Percentiles rank a stretch among this genome's conserved stretches.
These are phyloP conservation scores for Citrus cavaleriei DNA, from an alignment of 345 rosid genomes.

Conservation along the genomic window DNA sequence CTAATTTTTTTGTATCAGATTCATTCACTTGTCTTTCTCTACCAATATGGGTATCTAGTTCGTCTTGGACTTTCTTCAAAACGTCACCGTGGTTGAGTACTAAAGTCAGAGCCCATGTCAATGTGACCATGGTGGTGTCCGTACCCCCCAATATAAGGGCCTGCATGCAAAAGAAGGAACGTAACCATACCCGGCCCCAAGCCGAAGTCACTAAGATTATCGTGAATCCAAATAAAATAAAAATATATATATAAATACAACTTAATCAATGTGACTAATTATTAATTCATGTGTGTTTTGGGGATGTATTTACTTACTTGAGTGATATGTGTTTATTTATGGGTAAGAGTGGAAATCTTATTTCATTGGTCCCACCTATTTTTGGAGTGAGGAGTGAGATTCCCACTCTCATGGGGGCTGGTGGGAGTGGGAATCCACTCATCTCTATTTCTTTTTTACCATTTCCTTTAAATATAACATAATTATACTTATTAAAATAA, in stretches of 20 bases:
- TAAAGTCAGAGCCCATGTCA: slow-evolving; percentile 42
- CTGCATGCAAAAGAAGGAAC: slow-evolving; percentile 9
- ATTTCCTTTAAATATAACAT: no score
- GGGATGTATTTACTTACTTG: rapidly evolving
- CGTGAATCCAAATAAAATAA: background rate
- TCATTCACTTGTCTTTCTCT: slow-evolving; percentile 23
- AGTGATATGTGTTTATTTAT: no score
- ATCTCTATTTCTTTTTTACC: no score
- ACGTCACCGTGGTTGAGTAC: slow-evolving; percentile 34
- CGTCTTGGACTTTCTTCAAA: slow-evolving; percentile 34
- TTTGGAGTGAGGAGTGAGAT: no score
- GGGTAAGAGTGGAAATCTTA: no score
- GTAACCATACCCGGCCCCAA: background rate
- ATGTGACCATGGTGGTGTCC: slow-evolving; percentile 34
- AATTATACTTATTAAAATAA: no score
- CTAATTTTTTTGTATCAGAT: slow-evolving; percentile 31
- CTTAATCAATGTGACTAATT: no score
- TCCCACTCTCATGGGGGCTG: no score
- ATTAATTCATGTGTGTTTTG: no score
- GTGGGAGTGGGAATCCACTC: no score
- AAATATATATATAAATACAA: no score
- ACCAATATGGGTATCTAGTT: slow-evolving; percentile 36
- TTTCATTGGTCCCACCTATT: rapidly evolving
- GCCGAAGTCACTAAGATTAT: background rate
- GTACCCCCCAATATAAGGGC: slow-evolving; percentile 35